Base-by-base conservation (phyloP, 352 stramenopile species). In the Phytopythium sindhum region DNA sequence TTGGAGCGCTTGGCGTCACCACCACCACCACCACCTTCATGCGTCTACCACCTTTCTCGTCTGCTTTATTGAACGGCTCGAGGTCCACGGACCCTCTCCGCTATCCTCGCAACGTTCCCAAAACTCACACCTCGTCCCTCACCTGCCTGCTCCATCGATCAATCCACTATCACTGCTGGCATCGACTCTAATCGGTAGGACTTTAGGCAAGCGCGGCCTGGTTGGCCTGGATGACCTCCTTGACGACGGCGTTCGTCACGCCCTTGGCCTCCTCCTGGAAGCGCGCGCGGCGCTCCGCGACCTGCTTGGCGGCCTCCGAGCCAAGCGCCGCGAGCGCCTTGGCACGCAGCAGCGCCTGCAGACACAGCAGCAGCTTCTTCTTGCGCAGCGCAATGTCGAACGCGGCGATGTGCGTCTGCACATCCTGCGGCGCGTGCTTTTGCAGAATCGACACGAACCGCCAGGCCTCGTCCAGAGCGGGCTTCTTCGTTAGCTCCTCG, bases 371-470 rank as follows among this genome's bases (percentile, higher is more conserved):
- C 33, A 74, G 69, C 70, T 91, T 91, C 53, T 91, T 61, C 71
- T 91, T 90, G 51, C 84, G 84, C 26, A 82, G 52, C 42, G 86
- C 86, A 26, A 93, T 80, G 69, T 94, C 86, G 62, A 91, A 94
- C 29, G 86, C 77, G 62, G 74, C 81, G 24, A 93, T 4, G 55
- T 95, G 83, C 52, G 84, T 93, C 65, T 85, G 70, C 17, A 89
- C 63, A 31, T 90, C 80, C 54, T 77, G 59, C 26, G 70, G 60
- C 1, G 76, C 78, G 61, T 91, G 84, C 37, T 85, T 60, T 69
- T 93, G 84, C 45, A 95, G 65, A 53, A 90, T 88, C 4, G 68
- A 65, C 37, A 89, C 85, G 47, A 93, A 91, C 31, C 83, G 78
- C 85, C 87, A 95, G 9, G 85, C 80, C 63, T 95, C 85, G 3